Base-by-base conservation (phyloP, 2,329 filamentous ascomycete genomes). In the Talaromyces sp. region DNA sequence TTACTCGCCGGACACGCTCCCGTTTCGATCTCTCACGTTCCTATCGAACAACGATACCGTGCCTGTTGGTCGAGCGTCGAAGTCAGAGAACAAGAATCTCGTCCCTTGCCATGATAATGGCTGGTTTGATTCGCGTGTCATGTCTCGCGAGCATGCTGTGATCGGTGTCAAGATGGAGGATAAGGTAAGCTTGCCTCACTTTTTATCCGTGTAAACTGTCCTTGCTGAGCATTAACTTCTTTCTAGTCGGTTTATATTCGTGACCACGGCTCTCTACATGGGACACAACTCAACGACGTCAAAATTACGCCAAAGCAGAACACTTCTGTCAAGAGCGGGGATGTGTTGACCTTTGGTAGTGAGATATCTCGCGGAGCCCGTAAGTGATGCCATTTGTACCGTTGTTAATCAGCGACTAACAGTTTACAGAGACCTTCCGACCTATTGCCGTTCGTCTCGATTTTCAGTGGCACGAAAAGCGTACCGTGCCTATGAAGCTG, bases 191-290 rank as follows among this genome's bases (percentile, higher is more conserved):
- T 49, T 45, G 5, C 25, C 19, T 5, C 11, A 19, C 41, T 37
- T 45, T 10, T 31, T 27, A 8, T 10, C 10, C 25, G 15, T 58
- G 33, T 50, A 22, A 15, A 22, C 13, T n/a, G 22, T 37, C 58
- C 15, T 31, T 31, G 27, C 27, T 31, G 27, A 11, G 31, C 52
- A 27, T 66, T 74, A 59, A 74, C 39, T 19, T 1, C 6, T 13
- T 60, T 54, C 11, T 61, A 80, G 78, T 66, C 70, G 56, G 74
- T 87, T 54, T 82, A 78, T 61, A 78, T 89, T 66, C 77, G 75
- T 66, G 87, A 89, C 70, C 77, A 78, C 19, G 81, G 80, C 39
- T 89, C 86, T 9, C 87, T 87, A 81, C 87, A 89, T 72, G 87
- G 87, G 35, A 89, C 86, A 19, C 82, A 75, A 65, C 68, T 89